A percentile compares a stretch with the other conserved stretches of the same genome.
phyloP scores from a whole-genome alignment of 2,329 filamentous ascomycete genomes.

The Penicillium hesseltinei region DNA sequence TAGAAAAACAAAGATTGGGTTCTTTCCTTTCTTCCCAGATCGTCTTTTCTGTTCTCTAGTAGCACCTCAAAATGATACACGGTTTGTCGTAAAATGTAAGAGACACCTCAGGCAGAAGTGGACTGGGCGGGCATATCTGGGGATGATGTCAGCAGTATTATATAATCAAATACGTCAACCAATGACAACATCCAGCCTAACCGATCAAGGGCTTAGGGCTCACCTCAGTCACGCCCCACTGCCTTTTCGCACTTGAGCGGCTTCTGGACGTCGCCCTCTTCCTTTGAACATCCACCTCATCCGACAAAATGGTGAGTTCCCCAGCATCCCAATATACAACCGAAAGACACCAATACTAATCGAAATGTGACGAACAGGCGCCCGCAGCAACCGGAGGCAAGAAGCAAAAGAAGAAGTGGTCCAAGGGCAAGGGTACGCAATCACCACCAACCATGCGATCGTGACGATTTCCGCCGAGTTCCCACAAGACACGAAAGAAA shows the following conservation, averaged over 20 bases:
- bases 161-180: neutral
- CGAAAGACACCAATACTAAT: slow-evolving; percentile 7
- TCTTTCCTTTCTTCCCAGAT: neutral
- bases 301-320: slow-evolving; percentile 28
- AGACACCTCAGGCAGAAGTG: slow-evolving; percentile 2
- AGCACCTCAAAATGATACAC: neutral
- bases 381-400: slow-evolving; percentile 51
- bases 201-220: slow-evolving; percentile 30
- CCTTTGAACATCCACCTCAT: slow-evolving; percentile 27
- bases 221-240: slow-evolving; percentile 27
- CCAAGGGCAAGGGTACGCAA: slow-evolving; percentile 55
- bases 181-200: slow-evolving; percentile 19
- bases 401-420: slow-evolving; percentile 59
- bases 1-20: neutral
- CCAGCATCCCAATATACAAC: slow-evolving; percentile 6
- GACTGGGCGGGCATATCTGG: too few species aligned
- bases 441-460: slow-evolving; percentile 24
- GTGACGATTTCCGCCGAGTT: slow-evolving; percentile 21
- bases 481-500: slow-evolving; percentile 11
- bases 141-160: slow-evolving; percentile 1
- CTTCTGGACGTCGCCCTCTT: slow-evolving; percentile 14
- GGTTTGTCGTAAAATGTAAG: neutral
- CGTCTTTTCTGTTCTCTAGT: neutral
- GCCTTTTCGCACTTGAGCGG: slow-evolving; percentile 27
- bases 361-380: slow-evolving; percentile 36